Conservation (phyloP, 73 alveolate species). For the Effrenium voratum region DNA sequence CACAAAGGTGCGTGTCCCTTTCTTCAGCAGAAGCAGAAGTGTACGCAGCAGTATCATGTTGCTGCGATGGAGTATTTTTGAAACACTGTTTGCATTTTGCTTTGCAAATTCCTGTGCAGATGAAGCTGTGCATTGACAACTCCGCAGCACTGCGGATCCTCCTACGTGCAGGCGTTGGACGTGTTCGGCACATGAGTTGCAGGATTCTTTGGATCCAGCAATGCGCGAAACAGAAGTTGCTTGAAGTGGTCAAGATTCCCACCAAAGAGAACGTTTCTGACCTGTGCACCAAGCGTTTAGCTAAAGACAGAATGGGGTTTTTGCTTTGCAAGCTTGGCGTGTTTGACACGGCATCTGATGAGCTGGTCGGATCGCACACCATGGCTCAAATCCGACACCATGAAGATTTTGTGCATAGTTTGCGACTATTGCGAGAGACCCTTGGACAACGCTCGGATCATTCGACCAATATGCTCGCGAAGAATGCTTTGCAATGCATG, state of each 20-base stretch:
- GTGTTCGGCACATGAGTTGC: neutral
- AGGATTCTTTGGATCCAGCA: neutral
- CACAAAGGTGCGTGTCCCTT: too few species aligned
- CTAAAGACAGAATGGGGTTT: neutral
- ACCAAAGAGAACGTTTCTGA: neutral
- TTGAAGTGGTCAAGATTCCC: neutral
- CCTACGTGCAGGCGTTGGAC: neutral
- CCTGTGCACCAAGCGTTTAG: neutral
- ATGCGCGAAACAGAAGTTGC: neutral
- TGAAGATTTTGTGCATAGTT: too few species aligned
- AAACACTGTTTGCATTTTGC: too few species aligned
- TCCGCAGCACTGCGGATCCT: neutral
- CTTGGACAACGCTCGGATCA: too few species aligned
- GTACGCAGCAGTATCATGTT: neutral
- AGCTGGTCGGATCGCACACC: too few species aligned
- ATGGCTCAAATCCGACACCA: too few species aligned
- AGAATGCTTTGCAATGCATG: too few species aligned
- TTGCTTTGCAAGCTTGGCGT: neutral
- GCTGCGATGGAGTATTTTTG: neutral
- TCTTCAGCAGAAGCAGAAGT: neutral
- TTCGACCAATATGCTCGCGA: too few species aligned
- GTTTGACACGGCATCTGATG: too few species aligned
- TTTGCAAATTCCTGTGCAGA: too few species aligned
- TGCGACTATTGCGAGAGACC: too few species aligned
- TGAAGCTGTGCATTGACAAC: too few species aligned